phyloP scores from a whole-genome alignment of 2,329 filamentous ascomycete species.

The Fusarium avenaceum region DNA sequence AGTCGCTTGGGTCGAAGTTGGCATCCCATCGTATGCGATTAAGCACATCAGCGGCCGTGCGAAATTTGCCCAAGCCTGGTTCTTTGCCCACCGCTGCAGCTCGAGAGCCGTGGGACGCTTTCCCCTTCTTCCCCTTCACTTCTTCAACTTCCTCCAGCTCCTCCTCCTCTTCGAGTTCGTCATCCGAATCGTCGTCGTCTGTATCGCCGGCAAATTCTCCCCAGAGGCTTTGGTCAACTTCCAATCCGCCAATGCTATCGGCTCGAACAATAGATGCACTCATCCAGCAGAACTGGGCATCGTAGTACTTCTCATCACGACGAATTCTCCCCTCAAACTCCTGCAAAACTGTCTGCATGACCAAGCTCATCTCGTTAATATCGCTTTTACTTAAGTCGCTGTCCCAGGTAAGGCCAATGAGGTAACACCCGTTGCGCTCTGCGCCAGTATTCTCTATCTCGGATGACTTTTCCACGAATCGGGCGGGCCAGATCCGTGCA shows the following conservation, averaged over 20 bases:
- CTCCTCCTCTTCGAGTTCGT: constrained; percentile 57
- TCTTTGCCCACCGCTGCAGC: constrained; percentile 44
- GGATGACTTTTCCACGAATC: constrained; percentile 61
- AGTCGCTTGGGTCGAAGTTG: constrained; percentile 65
- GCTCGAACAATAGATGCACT: constrained; percentile 56
- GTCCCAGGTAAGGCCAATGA: constrained; percentile 67
- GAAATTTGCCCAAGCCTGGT: constrained; percentile 62
- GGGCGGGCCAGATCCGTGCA: constrained; percentile 73
- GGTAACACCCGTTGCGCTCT: constrained; percentile 72
- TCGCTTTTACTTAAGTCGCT: constrained; percentile 57
- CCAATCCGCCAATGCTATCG: constrained; percentile 58
- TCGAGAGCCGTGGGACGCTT: constrained; percentile 16
- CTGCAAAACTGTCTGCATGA: constrained; percentile 59
- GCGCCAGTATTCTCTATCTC: constrained; percentile 47
- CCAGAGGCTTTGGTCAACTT: constrained; percentile 64
- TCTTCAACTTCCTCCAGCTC: constrained; percentile 41
- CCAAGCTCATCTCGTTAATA: constrained; percentile 57
- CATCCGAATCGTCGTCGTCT: constrained; percentile 59
- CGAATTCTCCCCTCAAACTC: constrained; percentile 65
- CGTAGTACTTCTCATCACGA: constrained; percentile 63
- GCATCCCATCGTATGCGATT: constrained; percentile 72
- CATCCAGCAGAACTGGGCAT: constrained; percentile 64
- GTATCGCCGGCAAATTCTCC: constrained; percentile 52
- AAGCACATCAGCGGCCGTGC: constrained; percentile 70
- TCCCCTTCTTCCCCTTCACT: constrained; percentile 21